Evolutionary conservation across 768 basidiomycete species (phyloP), one percentile per base, ranked within the genome.

Genomic region (Megacollybia marginata): DNA sequence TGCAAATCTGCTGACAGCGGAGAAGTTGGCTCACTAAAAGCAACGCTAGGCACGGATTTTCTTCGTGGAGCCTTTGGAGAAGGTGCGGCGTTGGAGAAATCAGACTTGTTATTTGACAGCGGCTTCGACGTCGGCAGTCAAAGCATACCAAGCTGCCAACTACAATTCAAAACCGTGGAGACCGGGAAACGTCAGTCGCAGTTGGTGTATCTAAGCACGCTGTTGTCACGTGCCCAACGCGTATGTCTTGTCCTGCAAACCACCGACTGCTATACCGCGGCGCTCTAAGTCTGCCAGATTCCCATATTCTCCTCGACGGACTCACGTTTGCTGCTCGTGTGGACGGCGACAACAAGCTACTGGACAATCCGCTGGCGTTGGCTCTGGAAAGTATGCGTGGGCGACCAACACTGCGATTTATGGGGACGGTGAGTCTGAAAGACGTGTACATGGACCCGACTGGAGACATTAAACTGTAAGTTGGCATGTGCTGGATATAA

Each of bases 311-410:
- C 2, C 77, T 90, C 33, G 88, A 90, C 57, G 88, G 88, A 6
- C 61, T 90, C 16, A 83, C 83, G 2, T 89, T 90, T 58, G 72
- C 75, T 3, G 73, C 78, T 1, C 71, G 70, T 1, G 60, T 81
- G 4, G 72, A 73, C 34, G 64, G 71, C 1, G 60, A 68, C 19
- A 28, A 28, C 23, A 69, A 70, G 15, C 66, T 90, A 12, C 70
- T 89, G 18, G 69, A 83, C 53, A 87, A 84, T 54, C 80, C 82
- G 0, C 69, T 89, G 11, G 83, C 88, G 4, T 64, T 89, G 18
- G 81, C 85, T 0, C 61, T 90, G 46, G 88, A 89, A 64, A 86
- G 80, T 62, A 88, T 90, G 85, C 85, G 86, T 35, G 83, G 85
- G 15, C 65, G 85, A 16, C 83, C 82, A 1, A 75, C 76, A 20